These are phyloP conservation scores for Trichophyton mentagrophytes DNA, from an alignment of 2,329 filamentous ascomycete species.

Conservation along the genomic window DNA sequence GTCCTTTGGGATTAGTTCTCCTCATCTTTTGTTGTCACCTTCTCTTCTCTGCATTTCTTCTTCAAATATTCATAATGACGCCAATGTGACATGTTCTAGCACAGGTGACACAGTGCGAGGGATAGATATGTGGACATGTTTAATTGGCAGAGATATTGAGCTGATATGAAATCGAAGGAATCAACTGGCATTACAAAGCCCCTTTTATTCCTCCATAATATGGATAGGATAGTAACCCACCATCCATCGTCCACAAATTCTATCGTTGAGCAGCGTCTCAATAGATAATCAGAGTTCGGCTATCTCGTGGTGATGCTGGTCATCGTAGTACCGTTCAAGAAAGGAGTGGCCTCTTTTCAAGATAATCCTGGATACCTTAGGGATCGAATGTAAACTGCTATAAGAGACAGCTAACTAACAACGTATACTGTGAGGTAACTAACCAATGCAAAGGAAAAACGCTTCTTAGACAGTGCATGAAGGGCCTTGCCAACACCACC, in stretches of 20 bases:
- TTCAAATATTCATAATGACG: background rate
- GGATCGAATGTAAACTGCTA: background rate
- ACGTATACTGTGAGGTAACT: background rate
- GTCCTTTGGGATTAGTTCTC: too few species aligned
- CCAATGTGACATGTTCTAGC: background rate
- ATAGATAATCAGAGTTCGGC: too few species aligned
- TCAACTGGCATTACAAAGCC: background rate
- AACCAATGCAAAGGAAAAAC: background rate
- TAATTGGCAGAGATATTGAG: background rate
- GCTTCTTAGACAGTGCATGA: background rate
- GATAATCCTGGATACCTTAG: background rate
- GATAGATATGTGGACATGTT: background rate
- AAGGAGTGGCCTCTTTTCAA: background rate
- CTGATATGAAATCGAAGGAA: too few species aligned
- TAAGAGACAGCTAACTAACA: background rate
- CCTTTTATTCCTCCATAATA: background rate
- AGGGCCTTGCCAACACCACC: background rate
- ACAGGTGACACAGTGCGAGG: background rate
- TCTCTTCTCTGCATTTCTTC: too few species aligned
- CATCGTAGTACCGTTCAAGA: too few species aligned
- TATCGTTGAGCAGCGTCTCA: background rate
- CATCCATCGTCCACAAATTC: background rate
- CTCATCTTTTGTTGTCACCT: background rate
- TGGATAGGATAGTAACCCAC: background rate
- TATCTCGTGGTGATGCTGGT: too few species aligned